These are phyloP conservation scores for Phaeotremella fagi DNA, from an alignment of 768 basidiomycete species.

Conservation along the genomic window DNA sequence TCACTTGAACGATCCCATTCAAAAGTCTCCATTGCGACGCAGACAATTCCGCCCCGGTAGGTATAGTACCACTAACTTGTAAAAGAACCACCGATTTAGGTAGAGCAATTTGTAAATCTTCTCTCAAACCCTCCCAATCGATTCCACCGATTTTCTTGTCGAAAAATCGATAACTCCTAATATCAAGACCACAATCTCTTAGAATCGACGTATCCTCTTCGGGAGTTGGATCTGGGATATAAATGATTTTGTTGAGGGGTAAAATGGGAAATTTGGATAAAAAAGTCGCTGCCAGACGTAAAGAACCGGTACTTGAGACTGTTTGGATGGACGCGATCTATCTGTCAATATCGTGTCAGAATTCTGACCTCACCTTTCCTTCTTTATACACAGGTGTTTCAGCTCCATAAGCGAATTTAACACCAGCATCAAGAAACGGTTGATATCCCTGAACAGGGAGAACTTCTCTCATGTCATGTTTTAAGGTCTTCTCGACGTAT, in stretches of 20 bases:
- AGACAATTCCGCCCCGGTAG: conserved; percentile 52
- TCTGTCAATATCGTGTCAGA: neutral
- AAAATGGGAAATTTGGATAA: conserved; percentile 31
- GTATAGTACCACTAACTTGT: conserved; percentile 41
- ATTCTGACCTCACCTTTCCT: conserved; percentile 11
- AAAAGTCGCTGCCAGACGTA: conserved; percentile 42
- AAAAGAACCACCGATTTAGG: conserved; percentile 69
- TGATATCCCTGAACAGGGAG: conserved; percentile 39
- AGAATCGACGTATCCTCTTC: conserved; percentile 38
- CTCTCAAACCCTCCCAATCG: conserved; percentile 44
- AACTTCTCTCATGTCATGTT: conserved; percentile 33
- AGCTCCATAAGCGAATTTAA: conserved; percentile 39
- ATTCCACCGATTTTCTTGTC: conserved; percentile 38
- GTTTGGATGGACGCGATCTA: conserved; percentile 43
- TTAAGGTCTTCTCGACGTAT: conserved; percentile 34
- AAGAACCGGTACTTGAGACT: conserved; percentile 34
- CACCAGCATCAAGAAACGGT: conserved; percentile 34
- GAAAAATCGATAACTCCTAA: conserved; percentile 33
- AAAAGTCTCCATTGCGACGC: conserved; percentile 42
- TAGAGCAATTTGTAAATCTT: conserved; percentile 48
- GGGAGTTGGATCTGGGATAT: conserved; percentile 39
- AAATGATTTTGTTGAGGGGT: conserved; percentile 23
- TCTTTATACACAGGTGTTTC: conserved; percentile 37
- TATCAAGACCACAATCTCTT: conserved; percentile 42
- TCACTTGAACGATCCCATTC: conserved; percentile 42